phyloP scores from a whole-genome alignment of 305 asterid genomes.

The Solanum hybrid region DNA sequence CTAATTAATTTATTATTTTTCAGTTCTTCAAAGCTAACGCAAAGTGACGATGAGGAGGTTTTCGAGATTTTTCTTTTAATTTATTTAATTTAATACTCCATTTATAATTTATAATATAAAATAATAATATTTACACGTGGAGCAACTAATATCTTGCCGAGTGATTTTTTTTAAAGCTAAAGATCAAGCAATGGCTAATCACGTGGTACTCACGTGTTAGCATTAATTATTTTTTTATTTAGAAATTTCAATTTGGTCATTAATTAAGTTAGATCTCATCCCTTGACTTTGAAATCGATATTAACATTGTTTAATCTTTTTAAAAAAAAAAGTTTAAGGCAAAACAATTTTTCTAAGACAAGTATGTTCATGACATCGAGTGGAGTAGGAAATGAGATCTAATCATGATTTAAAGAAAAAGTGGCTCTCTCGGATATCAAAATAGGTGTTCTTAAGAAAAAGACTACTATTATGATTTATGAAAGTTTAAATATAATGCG shows the following conservation, averaged over 20 bases:
- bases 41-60: not conserved
- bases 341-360: not conserved
- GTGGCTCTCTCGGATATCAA: not conserved
- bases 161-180: not conserved
- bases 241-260: not conserved
- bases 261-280: not conserved
- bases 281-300: not conserved
- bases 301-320: not conserved
- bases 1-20: not conserved
- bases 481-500: not conserved
- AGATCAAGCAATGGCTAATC: not conserved
- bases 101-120: too few species aligned
- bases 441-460: not conserved
- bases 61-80: not conserved
- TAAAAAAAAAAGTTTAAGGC: not conserved
- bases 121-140: not conserved
- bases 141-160: not conserved
- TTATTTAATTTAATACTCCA: not conserved
- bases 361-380: not conserved
- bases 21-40: not conserved
- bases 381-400: not conserved
- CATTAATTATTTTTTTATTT: not conserved
- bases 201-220: conserved; percentile 1
- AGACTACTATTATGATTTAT: not conserved
- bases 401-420: not conserved